Evolutionary conservation across 2,329 filamentous ascomycete genomes (phyloP).

Genomic region (Botryotinia calthae): DNA sequence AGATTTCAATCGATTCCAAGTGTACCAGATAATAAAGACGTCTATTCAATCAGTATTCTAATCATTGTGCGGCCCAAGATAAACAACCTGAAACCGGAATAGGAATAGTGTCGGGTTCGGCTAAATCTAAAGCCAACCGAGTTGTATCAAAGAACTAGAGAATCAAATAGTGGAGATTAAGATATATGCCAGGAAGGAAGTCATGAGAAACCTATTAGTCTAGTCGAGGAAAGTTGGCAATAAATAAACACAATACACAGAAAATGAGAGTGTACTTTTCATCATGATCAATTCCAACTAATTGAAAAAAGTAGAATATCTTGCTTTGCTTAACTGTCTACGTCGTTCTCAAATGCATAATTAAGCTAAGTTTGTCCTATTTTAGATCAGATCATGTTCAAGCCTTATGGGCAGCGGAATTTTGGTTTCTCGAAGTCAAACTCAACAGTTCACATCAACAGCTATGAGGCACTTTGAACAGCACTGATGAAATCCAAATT

Average conservation of each 20-base stretch:
- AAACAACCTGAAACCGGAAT: neutral
- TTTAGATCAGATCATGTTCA: neutral
- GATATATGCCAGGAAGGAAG: rapidly evolving
- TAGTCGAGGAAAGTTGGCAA: neutral
- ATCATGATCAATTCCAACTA: neutral
- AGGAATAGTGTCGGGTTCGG: neutral
- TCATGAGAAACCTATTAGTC: neutral
- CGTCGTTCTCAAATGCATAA: neutral
- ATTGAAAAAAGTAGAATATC: neutral
- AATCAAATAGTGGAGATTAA: neutral
- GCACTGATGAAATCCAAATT: neutral
- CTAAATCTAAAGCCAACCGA: neutral
- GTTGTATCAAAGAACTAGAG: neutral
- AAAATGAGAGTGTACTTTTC: no score
- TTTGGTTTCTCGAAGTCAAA: neutral
- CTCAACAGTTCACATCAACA: neutral
- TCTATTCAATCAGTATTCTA: neutral
- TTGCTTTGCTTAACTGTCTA: neutral
- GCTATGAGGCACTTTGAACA: neutral
- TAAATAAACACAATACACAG: neutral
- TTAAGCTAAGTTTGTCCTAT: neutral
- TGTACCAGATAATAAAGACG: neutral
- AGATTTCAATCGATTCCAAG: neutral
- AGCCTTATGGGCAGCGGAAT: neutral
- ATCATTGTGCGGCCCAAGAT: neutral